Evolutionary conservation across 106 monocot species (phyloP), one percentile per base, ranked within the genome.

Genomic region (Iris macrosiphon): DNA sequence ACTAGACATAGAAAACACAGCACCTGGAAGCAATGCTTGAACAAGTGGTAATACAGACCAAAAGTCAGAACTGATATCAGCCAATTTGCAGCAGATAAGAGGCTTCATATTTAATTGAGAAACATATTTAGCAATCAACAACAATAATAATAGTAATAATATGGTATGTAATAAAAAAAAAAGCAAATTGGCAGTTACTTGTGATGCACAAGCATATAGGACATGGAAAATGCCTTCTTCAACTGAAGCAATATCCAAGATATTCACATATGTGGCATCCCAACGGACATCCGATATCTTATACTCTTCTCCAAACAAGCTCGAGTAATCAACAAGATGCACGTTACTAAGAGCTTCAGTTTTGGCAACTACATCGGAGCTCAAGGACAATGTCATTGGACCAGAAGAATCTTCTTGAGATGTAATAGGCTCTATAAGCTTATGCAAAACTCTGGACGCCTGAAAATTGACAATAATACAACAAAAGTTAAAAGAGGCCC

Each of bases 181-280:
- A 31, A 2, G 14, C 8, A 19, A 23, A 20, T 40, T 37, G 38
- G 42, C 6, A 57, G 49, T 64, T 76, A 96, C 96, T 68, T 96
- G 74, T 57, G 83, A 79, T 33, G 83, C 80, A 72, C 86, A 90
- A 59, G 82, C 85, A 83, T 83, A 96, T 1, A 96, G 74, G 33
- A 96, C 61, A 83, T 96, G 96, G 27, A 96, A 70, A 67, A 96
- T 66, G 26, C 80, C 86, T 80, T 96, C 96, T 80, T 96, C 96
- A 56, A 87, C 63, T 25, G 71, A 51, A 72, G 82, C 49, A 63
- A 72, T 69, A 82, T 90, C 96, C 72, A 96, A 52, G 34, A 87
- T 49, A 66, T 75, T 83, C 50, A 75, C 57, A 71, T 53, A 72
- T 61, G 64, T 35, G 49, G 52, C 47, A 75, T 83, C 76, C 63